phyloP scores from a whole-genome alignment of 495 filamentous ascomycete species.

The Cetradonia linearis region DNA sequence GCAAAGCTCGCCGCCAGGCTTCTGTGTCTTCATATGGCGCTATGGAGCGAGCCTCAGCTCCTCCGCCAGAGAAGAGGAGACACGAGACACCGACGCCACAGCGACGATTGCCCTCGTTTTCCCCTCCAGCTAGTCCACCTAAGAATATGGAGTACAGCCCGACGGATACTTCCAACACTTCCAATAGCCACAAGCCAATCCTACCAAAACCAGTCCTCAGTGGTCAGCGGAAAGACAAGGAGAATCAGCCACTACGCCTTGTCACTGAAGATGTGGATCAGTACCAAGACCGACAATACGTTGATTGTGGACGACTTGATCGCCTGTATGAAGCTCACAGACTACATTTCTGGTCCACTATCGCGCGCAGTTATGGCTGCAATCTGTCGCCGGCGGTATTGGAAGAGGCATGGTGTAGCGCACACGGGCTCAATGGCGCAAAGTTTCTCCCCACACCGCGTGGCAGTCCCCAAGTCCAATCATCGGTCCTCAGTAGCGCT shows the following conservation, averaged over 20 bases:
- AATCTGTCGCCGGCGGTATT: constrained; percentile 52
- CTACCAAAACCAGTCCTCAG: constrained; percentile 50
- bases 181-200: constrained; percentile 41
- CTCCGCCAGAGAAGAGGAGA: constrained; percentile 24
- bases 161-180: constrained; percentile 23
- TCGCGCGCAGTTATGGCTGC: constrained; percentile 59
- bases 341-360: constrained; percentile 58
- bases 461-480: constrained; percentile 17
- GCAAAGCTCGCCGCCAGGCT: constrained; percentile 60
- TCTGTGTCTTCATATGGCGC: constrained; percentile 47
- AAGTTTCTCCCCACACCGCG: constrained; percentile 23
- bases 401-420: constrained; percentile 51
- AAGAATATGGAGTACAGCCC: constrained; percentile 26
- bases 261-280: constrained; percentile 35
- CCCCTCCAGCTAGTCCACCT: constrained; percentile 40
- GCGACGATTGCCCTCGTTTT: constrained; percentile 29
- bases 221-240: constrained; percentile 23
- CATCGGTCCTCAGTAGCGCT: constrained; percentile 2
- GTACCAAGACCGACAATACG: constrained; percentile 28
- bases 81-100: constrained; percentile 22
- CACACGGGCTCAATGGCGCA: constrained; percentile 8
- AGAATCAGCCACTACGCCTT: constrained; percentile 34
- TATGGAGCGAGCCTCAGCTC: constrained; percentile 24
- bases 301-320: constrained; percentile 59
- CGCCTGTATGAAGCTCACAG: constrained; percentile 60